A percentile compares a stretch with the other conserved stretches of the same genome.
phyloP scores from a whole-genome alignment of 164 flowering plant species.

The Vitis rotundifolia region DNA sequence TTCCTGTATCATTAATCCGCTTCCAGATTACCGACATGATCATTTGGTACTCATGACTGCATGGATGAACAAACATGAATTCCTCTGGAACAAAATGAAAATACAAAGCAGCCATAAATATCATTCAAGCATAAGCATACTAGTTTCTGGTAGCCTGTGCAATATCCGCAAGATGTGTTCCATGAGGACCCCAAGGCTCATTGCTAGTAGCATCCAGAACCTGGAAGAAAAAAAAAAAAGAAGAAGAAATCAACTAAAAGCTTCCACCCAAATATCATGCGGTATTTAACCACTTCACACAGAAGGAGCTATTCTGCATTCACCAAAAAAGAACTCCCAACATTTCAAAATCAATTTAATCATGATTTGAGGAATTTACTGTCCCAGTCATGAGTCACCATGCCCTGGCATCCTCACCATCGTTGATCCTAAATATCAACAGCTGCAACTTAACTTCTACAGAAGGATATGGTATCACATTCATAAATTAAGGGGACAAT shows the following conservation, averaged over 20 bases:
- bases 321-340: too few species aligned
- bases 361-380: too few species aligned
- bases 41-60: conserved; percentile 95
- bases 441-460: too few species aligned
- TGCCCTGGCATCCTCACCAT: too few species aligned
- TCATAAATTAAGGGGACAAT: too few species aligned
- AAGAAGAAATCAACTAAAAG: background rate
- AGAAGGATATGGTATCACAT: too few species aligned
- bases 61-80: conserved; percentile 12
- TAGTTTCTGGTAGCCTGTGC: conserved; percentile 90
- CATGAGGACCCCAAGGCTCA: conserved; percentile 99
- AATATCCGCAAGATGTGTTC: conserved; percentile 90
- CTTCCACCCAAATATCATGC: too few species aligned
- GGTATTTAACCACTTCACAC: too few species aligned
- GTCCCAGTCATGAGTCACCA: too few species aligned
- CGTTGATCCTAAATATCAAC: too few species aligned
- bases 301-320: too few species aligned
- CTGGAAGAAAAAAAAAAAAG: conserved; percentile 31
- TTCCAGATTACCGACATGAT: conserved; percentile 94
- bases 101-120: background rate
- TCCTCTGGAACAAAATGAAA: conserved; percentile 4
- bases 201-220: conserved; percentile 99
- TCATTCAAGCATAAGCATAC: conserved; percentile 39
- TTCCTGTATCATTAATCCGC: conserved; percentile 90
- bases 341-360: too few species aligned